Evolutionary conservation across 257 asterid species (phyloP).

Genomic region (Fraxinus cuspidata): DNA sequence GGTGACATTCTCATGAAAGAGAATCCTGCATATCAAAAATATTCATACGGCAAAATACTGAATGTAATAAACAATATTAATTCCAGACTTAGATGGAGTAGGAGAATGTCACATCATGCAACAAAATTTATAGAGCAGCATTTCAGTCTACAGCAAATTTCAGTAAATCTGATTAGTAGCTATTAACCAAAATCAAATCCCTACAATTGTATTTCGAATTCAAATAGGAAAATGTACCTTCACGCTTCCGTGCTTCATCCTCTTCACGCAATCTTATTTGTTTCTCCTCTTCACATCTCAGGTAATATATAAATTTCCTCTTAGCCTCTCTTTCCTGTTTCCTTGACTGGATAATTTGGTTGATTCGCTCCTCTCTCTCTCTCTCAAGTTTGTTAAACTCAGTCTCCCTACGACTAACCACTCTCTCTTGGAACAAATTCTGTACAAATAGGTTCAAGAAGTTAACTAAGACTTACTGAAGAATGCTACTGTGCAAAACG

Average conservation of each 20-base stretch:
- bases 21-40: neutral
- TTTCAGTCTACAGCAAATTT: constrained; percentile 1
- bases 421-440: constrained; percentile 58
- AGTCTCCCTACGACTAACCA: constrained; percentile 44
- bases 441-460: constrained; percentile 23
- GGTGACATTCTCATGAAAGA: no score
- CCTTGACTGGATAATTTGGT: constrained; percentile 54
- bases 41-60: neutral
- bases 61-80: neutral
- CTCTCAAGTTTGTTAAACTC: constrained; percentile 42
- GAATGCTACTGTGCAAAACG: neutral
- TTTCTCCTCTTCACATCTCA: constrained; percentile 74
- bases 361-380: constrained; percentile 55
- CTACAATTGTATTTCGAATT: neutral
- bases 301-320: constrained; percentile 66
- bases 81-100: neutral
- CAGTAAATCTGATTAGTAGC: neutral
- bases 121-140: neutral
- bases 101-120: neutral
- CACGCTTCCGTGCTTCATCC: constrained; percentile 81
- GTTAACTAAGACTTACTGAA: neutral
- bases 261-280: constrained; percentile 65
- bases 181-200: neutral
- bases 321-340: constrained; percentile 64
- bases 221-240: constrained; percentile 52